These are phyloP conservation scores for Salix arbutifolia DNA, from an alignment of 345 rosid genomes.

Conservation along the genomic window DNA sequence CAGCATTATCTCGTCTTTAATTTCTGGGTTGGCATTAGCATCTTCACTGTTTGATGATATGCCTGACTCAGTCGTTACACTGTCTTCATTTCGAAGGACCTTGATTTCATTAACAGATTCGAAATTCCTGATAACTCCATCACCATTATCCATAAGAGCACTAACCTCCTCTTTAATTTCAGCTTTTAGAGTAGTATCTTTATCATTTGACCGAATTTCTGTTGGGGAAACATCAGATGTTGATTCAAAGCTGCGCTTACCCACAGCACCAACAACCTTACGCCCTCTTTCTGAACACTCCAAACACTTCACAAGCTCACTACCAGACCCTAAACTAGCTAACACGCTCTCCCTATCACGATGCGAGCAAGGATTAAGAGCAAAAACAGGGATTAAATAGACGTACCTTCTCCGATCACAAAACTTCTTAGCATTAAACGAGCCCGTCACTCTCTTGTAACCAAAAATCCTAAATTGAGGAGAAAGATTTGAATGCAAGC, in stretches of 20 bases:
- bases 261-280: slow-evolving; percentile 63
- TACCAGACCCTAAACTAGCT: slow-evolving; percentile 65
- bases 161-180: slow-evolving; percentile 19
- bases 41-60: neutral
- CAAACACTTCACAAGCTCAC: slow-evolving; percentile 67
- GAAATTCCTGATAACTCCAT: slow-evolving; percentile 6
- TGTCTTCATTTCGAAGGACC: neutral
- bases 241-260: slow-evolving; percentile 42
- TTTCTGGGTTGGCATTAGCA: neutral
- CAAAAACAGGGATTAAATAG: slow-evolving; percentile 79
- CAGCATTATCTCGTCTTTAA: neutral
- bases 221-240: slow-evolving; percentile 25
- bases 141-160: slow-evolving; percentile 16
- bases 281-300: slow-evolving; percentile 86
- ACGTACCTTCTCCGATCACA: slow-evolving; percentile 95
- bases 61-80: neutral
- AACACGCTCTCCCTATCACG: slow-evolving; percentile 76
- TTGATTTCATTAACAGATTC: neutral
- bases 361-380: slow-evolving; percentile 72
- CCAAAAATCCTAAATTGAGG: slow-evolving; percentile 75
- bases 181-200: slow-evolving; percentile 13
- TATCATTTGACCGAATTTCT: slow-evolving; percentile 34
- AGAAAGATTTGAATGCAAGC: slow-evolving; percentile 57
- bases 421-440: slow-evolving; percentile 77
- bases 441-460: slow-evolving; percentile 65